phyloP scores from a whole-genome alignment of 2,329 filamentous ascomycete species.

The Phialophora tarda region DNA sequence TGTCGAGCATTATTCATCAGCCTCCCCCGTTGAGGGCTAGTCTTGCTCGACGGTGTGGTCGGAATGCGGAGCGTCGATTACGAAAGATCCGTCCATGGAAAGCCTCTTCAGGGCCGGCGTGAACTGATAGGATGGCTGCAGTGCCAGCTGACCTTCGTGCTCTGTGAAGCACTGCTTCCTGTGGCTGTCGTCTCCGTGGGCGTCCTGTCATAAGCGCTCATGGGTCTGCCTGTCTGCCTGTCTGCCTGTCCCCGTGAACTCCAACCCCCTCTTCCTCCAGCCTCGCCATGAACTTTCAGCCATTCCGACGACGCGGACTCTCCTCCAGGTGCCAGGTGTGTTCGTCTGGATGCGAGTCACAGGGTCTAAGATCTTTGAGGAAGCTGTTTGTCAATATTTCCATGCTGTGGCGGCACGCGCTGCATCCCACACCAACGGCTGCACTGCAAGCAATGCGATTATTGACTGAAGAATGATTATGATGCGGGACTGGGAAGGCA shows the following conservation, averaged over 20 bases:
- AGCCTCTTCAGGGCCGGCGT: neutral
- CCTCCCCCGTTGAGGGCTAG: constrained; percentile 5
- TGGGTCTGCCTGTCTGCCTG: neutral
- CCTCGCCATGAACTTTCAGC: neutral
- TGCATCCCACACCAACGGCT: too few relatives aligned
- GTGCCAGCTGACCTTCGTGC: neutral
- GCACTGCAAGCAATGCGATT: too few relatives aligned
- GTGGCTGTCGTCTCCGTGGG: neutral
- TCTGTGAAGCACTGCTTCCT: neutral
- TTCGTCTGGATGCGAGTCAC: neutral
- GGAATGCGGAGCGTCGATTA: constrained; percentile 18
- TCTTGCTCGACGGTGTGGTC: neutral
- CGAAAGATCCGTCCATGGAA: constrained; percentile 5
- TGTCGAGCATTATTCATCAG: constrained; percentile 20
- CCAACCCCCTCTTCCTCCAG: neutral
- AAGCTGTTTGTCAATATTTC: too few relatives aligned
- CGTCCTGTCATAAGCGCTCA: neutral
- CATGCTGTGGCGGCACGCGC: too few relatives aligned
- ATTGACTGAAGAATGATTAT: too few relatives aligned
- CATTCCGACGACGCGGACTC: neutral
- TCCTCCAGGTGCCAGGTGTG: neutral
- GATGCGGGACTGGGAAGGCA: too few relatives aligned
- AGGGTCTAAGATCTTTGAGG: too few relatives aligned
- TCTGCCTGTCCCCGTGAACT: neutral
- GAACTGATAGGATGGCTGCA: neutral